Conservation (phyloP, 2,329 filamentous ascomycete genomes). For the Neopestalotiopsis sp. region DNA sequence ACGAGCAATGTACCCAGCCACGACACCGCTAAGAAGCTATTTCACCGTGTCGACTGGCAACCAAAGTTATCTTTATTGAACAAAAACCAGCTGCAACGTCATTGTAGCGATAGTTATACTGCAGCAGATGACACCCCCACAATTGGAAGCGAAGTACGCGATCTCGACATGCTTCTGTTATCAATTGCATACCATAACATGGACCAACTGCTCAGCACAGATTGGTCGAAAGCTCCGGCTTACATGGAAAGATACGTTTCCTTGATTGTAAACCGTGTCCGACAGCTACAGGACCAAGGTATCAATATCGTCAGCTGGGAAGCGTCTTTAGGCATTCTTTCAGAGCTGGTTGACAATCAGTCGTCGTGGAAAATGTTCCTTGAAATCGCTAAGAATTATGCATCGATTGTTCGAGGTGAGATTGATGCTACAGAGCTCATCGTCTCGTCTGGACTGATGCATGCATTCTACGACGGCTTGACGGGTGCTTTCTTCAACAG, state of each 20-base stretch:
- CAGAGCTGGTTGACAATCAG: not conserved
- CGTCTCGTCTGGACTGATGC: constrained; percentile 40
- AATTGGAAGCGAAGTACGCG: not conserved
- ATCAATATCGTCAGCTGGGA: not conserved
- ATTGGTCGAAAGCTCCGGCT: constrained; percentile 14
- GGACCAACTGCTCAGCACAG: constrained; percentile 2
- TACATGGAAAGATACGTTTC: constrained; percentile 17
- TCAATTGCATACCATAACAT: not conserved
- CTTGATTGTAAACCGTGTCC: not conserved
- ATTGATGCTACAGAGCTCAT: constrained; percentile 41
- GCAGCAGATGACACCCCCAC: constrained; percentile 16
- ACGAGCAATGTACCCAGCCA: constrained; percentile 16
- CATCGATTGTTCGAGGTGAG: constrained; percentile 30
- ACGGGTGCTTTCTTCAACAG: constrained; percentile 23
- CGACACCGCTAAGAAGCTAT: constrained; percentile 24
- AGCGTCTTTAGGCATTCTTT: not conserved
- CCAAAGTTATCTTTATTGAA: constrained; percentile 35
- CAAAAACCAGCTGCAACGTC: constrained; percentile 25
- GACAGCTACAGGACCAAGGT: not conserved
- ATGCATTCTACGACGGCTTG: constrained; percentile 39
- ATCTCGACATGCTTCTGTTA: constrained; percentile 7
- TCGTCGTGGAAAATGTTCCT: constrained; percentile 17
- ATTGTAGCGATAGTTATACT: constrained; percentile 22
- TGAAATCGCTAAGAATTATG: constrained; percentile 7
- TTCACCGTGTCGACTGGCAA: constrained; percentile 38